Base-by-base conservation (phyloP, 225 moss, liverwort and hornwort species). In the Marchantia paleacea region DNA sequence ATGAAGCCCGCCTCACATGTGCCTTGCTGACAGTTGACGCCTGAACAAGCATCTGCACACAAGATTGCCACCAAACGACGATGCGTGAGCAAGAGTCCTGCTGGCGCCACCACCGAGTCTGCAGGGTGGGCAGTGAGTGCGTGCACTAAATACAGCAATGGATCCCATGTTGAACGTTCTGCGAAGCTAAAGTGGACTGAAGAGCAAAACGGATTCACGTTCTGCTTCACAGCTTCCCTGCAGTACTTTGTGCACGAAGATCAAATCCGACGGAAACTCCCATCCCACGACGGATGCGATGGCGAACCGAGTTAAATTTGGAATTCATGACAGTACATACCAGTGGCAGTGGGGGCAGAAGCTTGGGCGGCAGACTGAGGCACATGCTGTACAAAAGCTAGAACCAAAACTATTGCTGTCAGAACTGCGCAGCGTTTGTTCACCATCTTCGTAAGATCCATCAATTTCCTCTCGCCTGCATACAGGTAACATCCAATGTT, bases 21-120 rank as follows among this genome's bases (percentile, higher is more conserved):
- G 10, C 79, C 79, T 53, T 57, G 68, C 79, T 79, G 79, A 58
- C 79, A 79, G 25, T 79, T 47, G 29, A 79, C 79, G n/a, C 54
- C 69, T 7, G 18, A 10, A 57, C 79, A 79, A 13, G 16, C 53
- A 69, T 55, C 79, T 79, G 52, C 28, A 28, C 30, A 52, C 20
- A 39, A 39, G 3, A 39, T 39, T 2, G 39, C 5, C 39, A 39
- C 5, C 39, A 62, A 22, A 62, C 22, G 62, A 62, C n/a, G 62
- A 62, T 24, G 62, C 62, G 3, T 62, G 62, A 7, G 62, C 62
- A n/a, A 62, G 62, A 69, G 39, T 69, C 39, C 69, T 39, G 39
- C 39, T 2, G 39, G 39, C 39, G 2, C 39, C n/a, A n/a, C n/a
- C n/a, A n/a, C n/a, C n/a, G n/a, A n/a, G n/a, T n/a, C n/a, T n/a